Evolutionary conservation across 306 rosid species (phyloP).

Genomic region (Inga oerstediana): DNA sequence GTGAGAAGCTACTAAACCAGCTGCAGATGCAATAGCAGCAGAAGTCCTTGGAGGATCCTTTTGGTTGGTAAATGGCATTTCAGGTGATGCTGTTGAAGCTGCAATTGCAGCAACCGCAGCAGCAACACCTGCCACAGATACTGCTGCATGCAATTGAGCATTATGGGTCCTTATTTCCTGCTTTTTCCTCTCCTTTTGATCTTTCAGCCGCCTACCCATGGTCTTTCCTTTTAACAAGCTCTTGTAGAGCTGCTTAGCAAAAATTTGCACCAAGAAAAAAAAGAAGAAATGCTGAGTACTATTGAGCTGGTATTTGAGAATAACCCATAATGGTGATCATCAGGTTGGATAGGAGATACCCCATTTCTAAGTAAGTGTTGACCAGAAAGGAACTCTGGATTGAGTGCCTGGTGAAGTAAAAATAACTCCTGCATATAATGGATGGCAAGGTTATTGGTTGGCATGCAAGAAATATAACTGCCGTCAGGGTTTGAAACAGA

Average conservation of each 20-base stretch:
- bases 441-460: constrained; percentile 24
- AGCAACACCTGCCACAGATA: constrained; percentile 96
- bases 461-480: not conserved
- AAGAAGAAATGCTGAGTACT: constrained; percentile 16
- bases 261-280: constrained; percentile 26
- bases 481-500: not conserved
- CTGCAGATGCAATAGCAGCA: constrained; percentile 84
- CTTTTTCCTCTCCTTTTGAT: constrained; percentile 94
- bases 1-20: constrained; percentile 92
- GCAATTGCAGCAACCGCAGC: constrained; percentile 82
- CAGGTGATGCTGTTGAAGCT: constrained; percentile 67
- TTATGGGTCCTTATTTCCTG: constrained; percentile 89
- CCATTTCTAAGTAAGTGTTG: constrained; percentile 81
- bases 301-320: constrained; percentile 15
- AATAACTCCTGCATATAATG: constrained; percentile 63
- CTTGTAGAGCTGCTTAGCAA: constrained; percentile 68
- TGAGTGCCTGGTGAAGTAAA: constrained; percentile 83
- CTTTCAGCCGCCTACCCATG: constrained; percentile 80
- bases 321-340: constrained; percentile 24
- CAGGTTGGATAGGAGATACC: constrained; percentile 50
- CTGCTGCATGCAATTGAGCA: constrained; percentile 90
- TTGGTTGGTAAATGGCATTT: constrained; percentile 44
- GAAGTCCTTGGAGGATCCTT: constrained; percentile 54
- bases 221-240: constrained; percentile 77
- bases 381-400: constrained; percentile 73